Percentiles rank a stretch among this genome's conserved stretches.
These are phyloP conservation scores for Oryza punctata DNA, from an alignment of 176 grass and related monocot species.

Conservation along the genomic window DNA sequence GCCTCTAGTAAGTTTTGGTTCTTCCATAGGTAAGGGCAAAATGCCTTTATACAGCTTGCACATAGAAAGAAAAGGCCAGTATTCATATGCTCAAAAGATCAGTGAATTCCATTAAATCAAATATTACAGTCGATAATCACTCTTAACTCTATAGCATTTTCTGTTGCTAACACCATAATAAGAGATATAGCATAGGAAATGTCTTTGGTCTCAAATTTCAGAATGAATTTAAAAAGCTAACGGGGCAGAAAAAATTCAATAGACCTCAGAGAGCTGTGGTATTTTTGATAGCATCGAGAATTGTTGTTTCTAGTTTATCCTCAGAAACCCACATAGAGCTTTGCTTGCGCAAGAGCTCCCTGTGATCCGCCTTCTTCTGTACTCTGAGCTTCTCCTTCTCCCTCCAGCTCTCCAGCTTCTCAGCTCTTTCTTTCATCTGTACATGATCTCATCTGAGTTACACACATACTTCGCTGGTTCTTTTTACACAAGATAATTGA, in stretches of 20 bases:
- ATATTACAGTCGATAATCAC: background rate
- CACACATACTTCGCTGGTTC: background rate
- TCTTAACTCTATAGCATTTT: background rate
- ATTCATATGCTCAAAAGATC: background rate
- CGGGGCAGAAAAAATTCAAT: constrained; percentile 6
- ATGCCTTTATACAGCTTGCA: background rate
- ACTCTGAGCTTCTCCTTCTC: constrained; percentile 59
- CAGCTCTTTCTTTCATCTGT: constrained; percentile 88
- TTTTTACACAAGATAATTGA: background rate
- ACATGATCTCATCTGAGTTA: constrained; percentile 17
- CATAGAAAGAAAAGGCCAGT: background rate
- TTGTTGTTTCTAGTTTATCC: constrained; percentile 52
- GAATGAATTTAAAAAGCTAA: background rate
- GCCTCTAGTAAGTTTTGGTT: background rate
- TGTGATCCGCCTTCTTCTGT: constrained; percentile 54
- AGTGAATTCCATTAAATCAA: background rate
- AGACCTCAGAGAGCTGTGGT: constrained; percentile 42
- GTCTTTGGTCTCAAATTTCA: background rate
- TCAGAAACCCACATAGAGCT: constrained; percentile 70
- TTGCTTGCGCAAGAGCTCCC: constrained; percentile 62
- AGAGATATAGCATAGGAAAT: background rate
- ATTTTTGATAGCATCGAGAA: constrained; percentile 43
- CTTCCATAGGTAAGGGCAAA: background rate
- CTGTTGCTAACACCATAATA: background rate
- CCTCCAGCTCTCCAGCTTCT: constrained; percentile 81